phyloP scores from a whole-genome alignment of 129 eudicot genomes.

The Scalesia atractyloides region DNA sequence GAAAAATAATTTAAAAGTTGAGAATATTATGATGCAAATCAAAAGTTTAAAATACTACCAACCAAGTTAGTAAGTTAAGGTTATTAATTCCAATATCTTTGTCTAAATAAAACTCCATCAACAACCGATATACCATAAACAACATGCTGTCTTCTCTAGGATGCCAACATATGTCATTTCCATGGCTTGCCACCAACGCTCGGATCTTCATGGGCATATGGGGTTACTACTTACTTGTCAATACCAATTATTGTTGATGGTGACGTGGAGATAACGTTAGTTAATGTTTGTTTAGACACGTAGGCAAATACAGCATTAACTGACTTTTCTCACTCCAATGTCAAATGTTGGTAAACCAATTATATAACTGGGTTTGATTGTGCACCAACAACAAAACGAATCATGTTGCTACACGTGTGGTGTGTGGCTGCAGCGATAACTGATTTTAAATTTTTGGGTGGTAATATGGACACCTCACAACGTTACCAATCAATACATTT shows the following conservation, averaged over 20 bases:
- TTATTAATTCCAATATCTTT: no score
- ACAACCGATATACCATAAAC: no score
- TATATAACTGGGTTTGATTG: not conserved
- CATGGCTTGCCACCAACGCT: not conserved
- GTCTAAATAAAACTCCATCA: no score
- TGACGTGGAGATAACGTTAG: constrained; percentile 11
- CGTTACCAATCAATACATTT: no score
- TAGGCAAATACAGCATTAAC: not conserved
- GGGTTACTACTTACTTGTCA: no score
- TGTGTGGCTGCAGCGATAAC: constrained; percentile 8
- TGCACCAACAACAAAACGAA: not conserved
- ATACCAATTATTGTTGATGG: not conserved
- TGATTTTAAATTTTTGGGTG: no score
- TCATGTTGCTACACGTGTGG: constrained; percentile 22
- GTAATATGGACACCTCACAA: no score
- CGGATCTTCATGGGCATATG: no score
- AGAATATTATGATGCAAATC: no score
- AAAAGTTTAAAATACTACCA: no score
- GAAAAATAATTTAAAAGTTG: no score
- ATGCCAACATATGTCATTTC: not conserved
- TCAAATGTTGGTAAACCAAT: not conserved
- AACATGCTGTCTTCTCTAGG: not conserved
- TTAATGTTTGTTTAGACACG: constrained; percentile 15
- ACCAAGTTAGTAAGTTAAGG: no score
- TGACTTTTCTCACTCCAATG: not conserved